Evolutionary conservation across 1,139 yeast genomes (phyloP), one percentile per base, ranked within the genome.

Genomic region (Hanseniaspora gamundiae): DNA sequence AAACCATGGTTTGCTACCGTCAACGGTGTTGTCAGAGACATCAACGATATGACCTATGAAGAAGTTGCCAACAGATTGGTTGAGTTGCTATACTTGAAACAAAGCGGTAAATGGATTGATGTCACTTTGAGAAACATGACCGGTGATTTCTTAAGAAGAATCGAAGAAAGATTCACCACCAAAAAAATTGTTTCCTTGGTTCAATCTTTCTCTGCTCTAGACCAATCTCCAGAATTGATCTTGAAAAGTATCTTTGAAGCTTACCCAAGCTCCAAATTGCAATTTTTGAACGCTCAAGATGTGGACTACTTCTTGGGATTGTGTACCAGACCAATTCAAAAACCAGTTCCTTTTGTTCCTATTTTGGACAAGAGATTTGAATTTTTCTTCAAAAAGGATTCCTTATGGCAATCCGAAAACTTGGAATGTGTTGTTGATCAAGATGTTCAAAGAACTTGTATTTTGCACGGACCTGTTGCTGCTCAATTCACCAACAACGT

Each of bases 391-490:
- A 91, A 91, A 78, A 91, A 91, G 71, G 99, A 91, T 67, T 88
- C 97, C 42, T 74, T 91, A 62, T 91, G 98, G 98, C 99, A 91
- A 74, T 84, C 95, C 31, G 98, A 91, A 71, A 93, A 86, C 62
- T 75, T 91, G 60, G 97, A 88, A 64, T 85, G 96, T 50, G 97
- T 91, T 59, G 91, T 85, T 52, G 98, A 75, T 55, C 88, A 82
- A 60, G 99, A 91, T 65, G 97, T 91, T 52, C 93, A 88, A 67
- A 84, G 98, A 73, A 88, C 96, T 20, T 93, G 98, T 81, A 87
- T 91, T 55, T 76, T 91, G 58, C 96, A 87, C 59, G 97, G 98
- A 55, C 99, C 99, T 42, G 98, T 93, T 57, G 94, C 98, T 56
- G 96, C 95, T 56, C 88, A 81, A 67, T 88, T 70, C 70, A 81